phyloP scores from a whole-genome alignment of 192 early-diverging fungal species.

The Backusella luteola region DNA sequence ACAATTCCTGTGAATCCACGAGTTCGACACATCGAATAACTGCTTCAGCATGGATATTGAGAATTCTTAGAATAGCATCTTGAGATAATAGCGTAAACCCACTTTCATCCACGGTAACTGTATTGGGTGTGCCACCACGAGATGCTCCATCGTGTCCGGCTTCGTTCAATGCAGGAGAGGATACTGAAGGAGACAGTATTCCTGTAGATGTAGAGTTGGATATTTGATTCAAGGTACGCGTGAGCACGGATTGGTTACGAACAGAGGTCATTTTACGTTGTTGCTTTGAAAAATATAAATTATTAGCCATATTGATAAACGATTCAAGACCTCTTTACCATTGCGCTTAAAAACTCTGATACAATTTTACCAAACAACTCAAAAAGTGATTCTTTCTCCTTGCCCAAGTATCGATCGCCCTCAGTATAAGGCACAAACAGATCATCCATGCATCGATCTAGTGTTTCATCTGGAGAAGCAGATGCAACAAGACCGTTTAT shows the following conservation, averaged over 20 bases:
- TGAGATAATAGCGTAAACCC: constrained; percentile 39
- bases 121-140: neutral
- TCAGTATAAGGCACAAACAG: constrained; percentile 94
- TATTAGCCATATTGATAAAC: neutral
- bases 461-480: constrained; percentile 62
- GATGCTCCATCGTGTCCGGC: neutral
- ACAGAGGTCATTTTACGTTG: constrained; percentile 31
- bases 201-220: constrained; percentile 19
- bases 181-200: constrained; percentile 7
- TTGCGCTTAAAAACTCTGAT: constrained; percentile 45
- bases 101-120: constrained; percentile 21
- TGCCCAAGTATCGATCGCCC: constrained; percentile 81
- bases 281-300: constrained; percentile 31
- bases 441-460: constrained; percentile 91
- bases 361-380: constrained; percentile 62
- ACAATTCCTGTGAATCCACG: constrained; percentile 60
- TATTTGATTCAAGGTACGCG: constrained; percentile 38
- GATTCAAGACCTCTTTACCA: constrained; percentile 20
- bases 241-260: constrained; percentile 31
- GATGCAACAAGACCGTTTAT: constrained; percentile 42
- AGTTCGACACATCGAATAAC: constrained; percentile 80
- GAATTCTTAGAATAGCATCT: constrained; percentile 48
- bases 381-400: constrained; percentile 68
- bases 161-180: constrained; percentile 13
- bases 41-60: constrained; percentile 76